Conservation (phyloP, 73 alveolate species). For the Strombidium stylifer region DNA sequence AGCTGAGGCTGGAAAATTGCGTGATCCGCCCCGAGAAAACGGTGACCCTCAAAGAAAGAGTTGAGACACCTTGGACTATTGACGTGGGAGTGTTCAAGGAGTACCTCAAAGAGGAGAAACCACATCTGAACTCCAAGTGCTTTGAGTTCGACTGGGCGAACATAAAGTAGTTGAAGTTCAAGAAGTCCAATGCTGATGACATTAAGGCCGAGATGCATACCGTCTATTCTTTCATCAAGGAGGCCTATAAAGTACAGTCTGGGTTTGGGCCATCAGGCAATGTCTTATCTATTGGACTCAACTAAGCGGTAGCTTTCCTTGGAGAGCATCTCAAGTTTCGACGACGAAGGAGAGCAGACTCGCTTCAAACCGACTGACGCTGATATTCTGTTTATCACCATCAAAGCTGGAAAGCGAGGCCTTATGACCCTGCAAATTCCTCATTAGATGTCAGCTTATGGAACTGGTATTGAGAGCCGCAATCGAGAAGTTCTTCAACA, state of each 20-base stretch:
- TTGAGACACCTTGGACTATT: slow-evolving; percentile 47
- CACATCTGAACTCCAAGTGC: slow-evolving; percentile 11
- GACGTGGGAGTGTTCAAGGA: slow-evolving; percentile 42
- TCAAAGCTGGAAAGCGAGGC: too few species aligned
- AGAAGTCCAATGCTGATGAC: slow-evolving; percentile 22
- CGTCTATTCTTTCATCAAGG: background rate
- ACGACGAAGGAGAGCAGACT: too few species aligned
- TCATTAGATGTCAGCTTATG: too few species aligned
- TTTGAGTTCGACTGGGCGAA: slow-evolving; percentile 60
- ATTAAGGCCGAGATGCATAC: slow-evolving; percentile 19
- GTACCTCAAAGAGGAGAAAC: slow-evolving; percentile 32
- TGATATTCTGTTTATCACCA: too few species aligned
- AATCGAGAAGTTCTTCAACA: too few species aligned
- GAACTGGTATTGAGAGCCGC: too few species aligned
- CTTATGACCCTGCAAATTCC: too few species aligned
- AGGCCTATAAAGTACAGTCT: slow-evolving; percentile 19
- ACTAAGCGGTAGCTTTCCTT: background rate
- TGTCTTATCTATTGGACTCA: slow-evolving; percentile 19
- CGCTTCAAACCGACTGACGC: too few species aligned
- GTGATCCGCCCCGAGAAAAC: too few species aligned
- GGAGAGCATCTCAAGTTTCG: too few species aligned
- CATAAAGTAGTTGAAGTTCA: slow-evolving; percentile 39
- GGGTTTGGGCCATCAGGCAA: slow-evolving; percentile 27
- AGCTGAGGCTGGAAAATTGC: too few species aligned
- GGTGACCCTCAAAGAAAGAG: slow-evolving; percentile 16